Percentiles rank a stretch among this genome's conserved stretches.
Evolutionary conservation across 768 basidiomycete species (phyloP).

Genomic region (Lentinula sp.): DNA sequence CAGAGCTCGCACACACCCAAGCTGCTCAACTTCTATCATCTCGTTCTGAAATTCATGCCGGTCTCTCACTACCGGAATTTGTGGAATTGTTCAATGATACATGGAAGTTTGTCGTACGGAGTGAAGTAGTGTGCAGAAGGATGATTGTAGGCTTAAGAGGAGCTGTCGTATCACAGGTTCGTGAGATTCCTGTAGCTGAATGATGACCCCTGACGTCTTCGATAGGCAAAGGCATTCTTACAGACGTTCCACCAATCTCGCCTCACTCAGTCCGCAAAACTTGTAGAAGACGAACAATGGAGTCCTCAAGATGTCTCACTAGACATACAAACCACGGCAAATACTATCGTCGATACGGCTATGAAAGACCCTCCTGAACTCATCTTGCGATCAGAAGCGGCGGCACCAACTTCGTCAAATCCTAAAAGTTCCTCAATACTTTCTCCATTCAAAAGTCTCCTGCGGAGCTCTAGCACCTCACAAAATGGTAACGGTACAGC

Average conservation of each 20-base stretch:
- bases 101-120: slow-evolving; percentile 86
- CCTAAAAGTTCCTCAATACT: slow-evolving; percentile 6
- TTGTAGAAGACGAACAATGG: slow-evolving; percentile 97
- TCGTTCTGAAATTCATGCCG: slow-evolving; percentile 75
- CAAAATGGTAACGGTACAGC: slow-evolving; percentile 13
- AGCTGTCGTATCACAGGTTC: slow-evolving; percentile 75
- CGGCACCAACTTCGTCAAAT: slow-evolving; percentile 11
- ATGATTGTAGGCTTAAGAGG: slow-evolving; percentile 95
- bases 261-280: slow-evolving; percentile 74
- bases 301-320: slow-evolving; percentile 68
- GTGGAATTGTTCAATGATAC: slow-evolving; percentile 75
- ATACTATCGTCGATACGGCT: slow-evolving; percentile 75
- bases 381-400: slow-evolving; percentile 23
- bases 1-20: slow-evolving; percentile 82
- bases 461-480: not conserved
- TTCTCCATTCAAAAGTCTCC: slow-evolving; percentile 11
- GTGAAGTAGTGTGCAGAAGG: slow-evolving; percentile 77
- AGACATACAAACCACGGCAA: slow-evolving; percentile 61
- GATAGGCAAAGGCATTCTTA: slow-evolving; percentile 81
- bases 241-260: slow-evolving; percentile 79
- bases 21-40: slow-evolving; percentile 72
- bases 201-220: slow-evolving; percentile 4
- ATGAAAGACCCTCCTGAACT: slow-evolving; percentile 77
- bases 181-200: slow-evolving; percentile 10
- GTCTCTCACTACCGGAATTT: slow-evolving; percentile 69